These are phyloP conservation scores for Pyrenochaeta sp. DNA, from an alignment of 2,329 filamentous ascomycete genomes.

Conservation along the genomic window DNA sequence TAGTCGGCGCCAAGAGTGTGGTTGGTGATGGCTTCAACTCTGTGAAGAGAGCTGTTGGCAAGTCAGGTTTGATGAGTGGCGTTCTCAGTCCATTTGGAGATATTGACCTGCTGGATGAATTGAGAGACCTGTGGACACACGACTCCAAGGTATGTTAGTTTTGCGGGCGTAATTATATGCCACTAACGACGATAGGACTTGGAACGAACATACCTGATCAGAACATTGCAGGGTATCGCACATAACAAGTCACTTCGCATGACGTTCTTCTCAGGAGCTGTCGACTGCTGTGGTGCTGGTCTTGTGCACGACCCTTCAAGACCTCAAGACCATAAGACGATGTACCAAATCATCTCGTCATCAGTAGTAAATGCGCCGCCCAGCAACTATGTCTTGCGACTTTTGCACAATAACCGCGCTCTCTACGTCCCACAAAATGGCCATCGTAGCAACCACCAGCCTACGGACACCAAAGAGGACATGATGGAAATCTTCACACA, in stretches of 20 bases:
- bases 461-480: constrained; percentile 95
- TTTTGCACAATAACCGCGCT: constrained; percentile 93
- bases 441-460: constrained; percentile 70
- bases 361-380: constrained; percentile 91
- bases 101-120: constrained; percentile 90
- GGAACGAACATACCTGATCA: constrained; percentile 93
- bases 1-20: constrained; percentile 92
- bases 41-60: constrained; percentile 96
- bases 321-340: constrained; percentile 94
- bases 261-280: constrained; percentile 93
- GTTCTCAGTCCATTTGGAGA: constrained; percentile 97
- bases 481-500: constrained; percentile 99
- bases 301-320: constrained; percentile 92
- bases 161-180: background rate
- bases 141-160: constrained; percentile 80
- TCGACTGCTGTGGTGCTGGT: constrained; percentile 90
- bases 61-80: constrained; percentile 92
- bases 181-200: constrained; percentile 67
- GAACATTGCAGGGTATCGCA: constrained; percentile 92
- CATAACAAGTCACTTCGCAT: constrained; percentile 96
- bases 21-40: constrained; percentile 92
- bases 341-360: constrained; percentile 97
- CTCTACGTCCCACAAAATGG: constrained; percentile 93
- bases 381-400: constrained; percentile 83
- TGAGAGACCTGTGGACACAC: constrained; percentile 97